phyloP scores from a whole-genome alignment of 1,284 basidiomycete species.

The Sporisorium sorghi region DNA sequence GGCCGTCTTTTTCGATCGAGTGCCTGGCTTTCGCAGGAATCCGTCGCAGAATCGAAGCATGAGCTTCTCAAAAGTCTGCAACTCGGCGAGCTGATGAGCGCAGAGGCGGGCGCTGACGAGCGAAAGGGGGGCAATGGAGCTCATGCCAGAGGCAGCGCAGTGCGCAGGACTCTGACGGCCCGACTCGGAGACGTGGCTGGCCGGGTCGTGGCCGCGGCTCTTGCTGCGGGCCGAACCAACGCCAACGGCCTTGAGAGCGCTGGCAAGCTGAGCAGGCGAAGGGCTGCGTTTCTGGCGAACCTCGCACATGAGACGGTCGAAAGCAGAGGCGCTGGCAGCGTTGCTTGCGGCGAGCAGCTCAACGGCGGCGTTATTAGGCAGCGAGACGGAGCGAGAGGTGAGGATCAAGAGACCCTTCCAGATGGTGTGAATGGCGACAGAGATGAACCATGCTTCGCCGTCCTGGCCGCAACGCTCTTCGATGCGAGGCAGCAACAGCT shows the following conservation, averaged over 20 bases:
- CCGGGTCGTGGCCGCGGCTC: slow-evolving; percentile 29
- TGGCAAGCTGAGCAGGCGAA: slow-evolving; percentile 56
- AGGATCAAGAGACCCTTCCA: slow-evolving; percentile 67
- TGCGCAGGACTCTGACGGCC: slow-evolving; percentile 46
- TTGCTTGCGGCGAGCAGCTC: slow-evolving; percentile 36
- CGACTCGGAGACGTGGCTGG: slow-evolving; percentile 21
- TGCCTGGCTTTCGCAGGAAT: slow-evolving; percentile 52
- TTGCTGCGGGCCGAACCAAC: slow-evolving; percentile 45
- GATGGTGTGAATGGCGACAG: slow-evolving; percentile 65
- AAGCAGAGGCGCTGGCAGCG: slow-evolving; percentile 41
- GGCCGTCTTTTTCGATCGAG: slow-evolving; percentile 32
- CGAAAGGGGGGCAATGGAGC: slow-evolving; percentile 32
- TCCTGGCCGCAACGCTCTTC: slow-evolving; percentile 64
- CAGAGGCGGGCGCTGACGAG: slow-evolving; percentile 55
- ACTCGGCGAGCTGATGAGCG: slow-evolving; percentile 59
- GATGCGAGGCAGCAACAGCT: slow-evolving; percentile 62
- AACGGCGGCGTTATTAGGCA: slow-evolving; percentile 39
- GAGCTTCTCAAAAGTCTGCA: slow-evolving; percentile 65
- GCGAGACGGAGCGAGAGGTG: slow-evolving; percentile 55
- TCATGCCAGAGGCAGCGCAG: slow-evolving; percentile 20
- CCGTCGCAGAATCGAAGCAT: slow-evolving; percentile 61
- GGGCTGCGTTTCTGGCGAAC: slow-evolving; percentile 56
- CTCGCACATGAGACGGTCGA: slow-evolving; percentile 45
- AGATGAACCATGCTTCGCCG: slow-evolving; percentile 68
- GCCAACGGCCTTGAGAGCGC: slow-evolving; percentile 59